These are phyloP conservation scores for Aspergillus nomiae DNA, from an alignment of 2,329 filamentous ascomycete species.

Conservation along the genomic window DNA sequence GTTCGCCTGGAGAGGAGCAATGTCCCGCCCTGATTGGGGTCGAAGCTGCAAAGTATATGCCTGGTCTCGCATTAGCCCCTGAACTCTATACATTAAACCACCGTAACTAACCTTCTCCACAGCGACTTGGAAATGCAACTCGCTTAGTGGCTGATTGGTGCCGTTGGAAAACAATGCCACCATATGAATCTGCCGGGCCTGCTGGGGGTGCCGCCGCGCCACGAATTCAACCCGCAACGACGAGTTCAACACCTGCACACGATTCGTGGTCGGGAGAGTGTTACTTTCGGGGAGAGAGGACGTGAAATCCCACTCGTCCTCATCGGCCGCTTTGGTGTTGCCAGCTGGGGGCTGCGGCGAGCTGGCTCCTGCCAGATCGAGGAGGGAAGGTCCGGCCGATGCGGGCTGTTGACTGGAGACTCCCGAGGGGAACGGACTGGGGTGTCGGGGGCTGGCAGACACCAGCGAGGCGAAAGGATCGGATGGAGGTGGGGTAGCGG, in stretches of 20 bases:
- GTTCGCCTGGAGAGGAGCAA: constrained; percentile 70
- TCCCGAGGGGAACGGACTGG: constrained; percentile 39
- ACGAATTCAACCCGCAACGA: constrained; percentile 72
- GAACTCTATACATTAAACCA: not conserved
- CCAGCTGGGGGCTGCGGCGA: constrained; percentile 20
- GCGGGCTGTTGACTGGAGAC: constrained; percentile 20
- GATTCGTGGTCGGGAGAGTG: constrained; percentile 61
- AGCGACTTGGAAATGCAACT: constrained; percentile 87
- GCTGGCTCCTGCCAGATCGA: constrained; percentile 32
- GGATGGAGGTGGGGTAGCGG: constrained; percentile 40
- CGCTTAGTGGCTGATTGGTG: constrained; percentile 68
- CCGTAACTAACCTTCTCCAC: constrained; percentile 76
- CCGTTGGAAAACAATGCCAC: constrained; percentile 83
- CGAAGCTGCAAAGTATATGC: constrained; percentile 78
- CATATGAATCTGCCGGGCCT: constrained; percentile 64
- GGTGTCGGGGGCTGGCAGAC: constrained; percentile 54
- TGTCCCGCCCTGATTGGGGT: constrained; percentile 77
- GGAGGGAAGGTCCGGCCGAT: constrained; percentile 31
- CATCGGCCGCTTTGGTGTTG: constrained; percentile 54
- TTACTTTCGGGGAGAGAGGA: constrained; percentile 72
- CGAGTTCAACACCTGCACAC: constrained; percentile 68
- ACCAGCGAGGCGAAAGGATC: constrained; percentile 65
- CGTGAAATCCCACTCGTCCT: constrained; percentile 93
- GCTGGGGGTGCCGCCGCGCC: constrained; percentile 60
- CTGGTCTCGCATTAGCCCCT: constrained; percentile 47